phyloP scores from a whole-genome alignment of 2,329 filamentous ascomycete genomes.

The Aureobasidium lini region DNA sequence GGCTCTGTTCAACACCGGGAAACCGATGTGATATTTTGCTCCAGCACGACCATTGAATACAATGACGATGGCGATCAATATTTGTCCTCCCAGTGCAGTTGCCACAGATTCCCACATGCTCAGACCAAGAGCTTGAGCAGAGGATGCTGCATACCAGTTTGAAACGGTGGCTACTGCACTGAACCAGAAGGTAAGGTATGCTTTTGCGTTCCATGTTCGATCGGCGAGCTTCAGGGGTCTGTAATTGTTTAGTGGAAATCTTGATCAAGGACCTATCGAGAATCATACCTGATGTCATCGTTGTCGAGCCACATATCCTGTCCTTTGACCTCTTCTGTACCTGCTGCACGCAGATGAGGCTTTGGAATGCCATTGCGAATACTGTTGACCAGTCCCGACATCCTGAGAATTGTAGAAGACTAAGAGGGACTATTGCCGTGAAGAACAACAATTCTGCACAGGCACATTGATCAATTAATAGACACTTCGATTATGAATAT shows the following conservation, averaged over 20 bases:
- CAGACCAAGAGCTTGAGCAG: constrained; percentile 25
- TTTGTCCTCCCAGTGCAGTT: constrained; percentile 34
- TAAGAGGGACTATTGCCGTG: not conserved
- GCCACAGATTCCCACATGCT: constrained; percentile 41
- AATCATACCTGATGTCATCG: not conserved
- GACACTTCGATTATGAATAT: not conserved
- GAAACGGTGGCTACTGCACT: not conserved
- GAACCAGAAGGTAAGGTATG: constrained; percentile 5
- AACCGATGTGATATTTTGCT: constrained; percentile 38
- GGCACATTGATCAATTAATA: not conserved
- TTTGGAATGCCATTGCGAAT: not conserved
- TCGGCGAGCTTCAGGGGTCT: not conserved
- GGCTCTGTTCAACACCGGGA: constrained; percentile 36
- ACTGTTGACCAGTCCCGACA: not conserved
- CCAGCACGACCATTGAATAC: constrained; percentile 37
- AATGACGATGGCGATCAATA: constrained; percentile 35
- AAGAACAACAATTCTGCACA: not conserved
- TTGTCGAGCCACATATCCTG: constrained; percentile 9
- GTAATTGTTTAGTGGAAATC: not conserved
- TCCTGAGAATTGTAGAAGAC: not conserved
- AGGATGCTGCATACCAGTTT: constrained; percentile 1
- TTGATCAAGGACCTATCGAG: not conserved
- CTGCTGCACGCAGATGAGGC: not conserved
- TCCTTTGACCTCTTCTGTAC: not conserved
- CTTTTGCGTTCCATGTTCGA: not conserved